These are phyloP conservation scores for Naganishia antarctica DNA, from an alignment of 768 basidiomycete genomes.

Conservation along the genomic window DNA sequence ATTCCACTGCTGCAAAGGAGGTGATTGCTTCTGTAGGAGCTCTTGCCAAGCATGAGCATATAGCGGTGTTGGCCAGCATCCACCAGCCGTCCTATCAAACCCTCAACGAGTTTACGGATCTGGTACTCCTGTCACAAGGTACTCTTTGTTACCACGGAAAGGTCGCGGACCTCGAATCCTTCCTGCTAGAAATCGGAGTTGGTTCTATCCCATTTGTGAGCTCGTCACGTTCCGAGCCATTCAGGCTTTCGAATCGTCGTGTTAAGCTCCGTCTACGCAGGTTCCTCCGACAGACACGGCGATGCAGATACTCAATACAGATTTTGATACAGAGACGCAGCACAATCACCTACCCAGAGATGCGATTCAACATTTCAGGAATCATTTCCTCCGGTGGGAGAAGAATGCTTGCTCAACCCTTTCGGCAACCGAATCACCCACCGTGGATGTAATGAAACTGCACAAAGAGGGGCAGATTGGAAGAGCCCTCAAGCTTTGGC, in stretches of 20 bases:
- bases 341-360: neutral
- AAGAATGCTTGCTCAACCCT: neutral
- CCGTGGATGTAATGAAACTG: neutral
- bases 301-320: conserved; percentile 30
- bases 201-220: conserved; percentile 18
- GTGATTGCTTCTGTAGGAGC: conserved; percentile 24
- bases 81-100: conserved; percentile 58
- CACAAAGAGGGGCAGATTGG: neutral
- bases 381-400: neutral
- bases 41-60: conserved; percentile 22
- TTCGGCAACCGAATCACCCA: neutral
- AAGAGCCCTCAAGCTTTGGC: neutral
- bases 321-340: conserved; percentile 14
- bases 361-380: neutral
- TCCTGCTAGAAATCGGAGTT: conserved; percentile 12
- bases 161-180: conserved; percentile 26
- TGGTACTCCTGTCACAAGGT: conserved; percentile 58
- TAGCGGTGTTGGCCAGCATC: conserved; percentile 51
- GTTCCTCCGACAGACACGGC: conserved; percentile 25
- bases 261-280: neutral
- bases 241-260: neutral
- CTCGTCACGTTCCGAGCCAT: neutral
- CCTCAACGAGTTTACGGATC: conserved; percentile 56
- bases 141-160: conserved; percentile 51
- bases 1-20: conserved; percentile 27